Percentiles rank a stretch among this genome's conserved stretches.
Conservation (phyloP, 371 early-diverging fungal species). For the Apophysomyces sp. region DNA sequence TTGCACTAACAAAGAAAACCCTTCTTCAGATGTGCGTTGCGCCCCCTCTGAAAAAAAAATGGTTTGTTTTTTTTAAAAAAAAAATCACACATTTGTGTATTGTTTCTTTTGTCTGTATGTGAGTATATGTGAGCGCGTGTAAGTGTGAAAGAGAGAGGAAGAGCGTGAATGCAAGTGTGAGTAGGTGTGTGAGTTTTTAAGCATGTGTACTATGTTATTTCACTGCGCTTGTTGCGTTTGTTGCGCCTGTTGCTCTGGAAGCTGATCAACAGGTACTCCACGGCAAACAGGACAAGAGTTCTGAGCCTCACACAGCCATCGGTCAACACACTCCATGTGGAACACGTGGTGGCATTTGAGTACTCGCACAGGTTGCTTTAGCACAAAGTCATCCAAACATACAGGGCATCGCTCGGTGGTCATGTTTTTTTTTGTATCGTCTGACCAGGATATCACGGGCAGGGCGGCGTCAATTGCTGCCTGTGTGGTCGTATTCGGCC, state of each 20-base stretch:
- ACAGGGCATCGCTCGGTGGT: slow-evolving; percentile 44
- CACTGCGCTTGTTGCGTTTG: neutral
- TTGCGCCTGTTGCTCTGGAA: neutral
- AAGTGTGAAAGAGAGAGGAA: too few species aligned
- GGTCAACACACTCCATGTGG: slow-evolving; percentile 85
- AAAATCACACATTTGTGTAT: too few species aligned
- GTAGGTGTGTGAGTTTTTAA: neutral
- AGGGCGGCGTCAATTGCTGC: slow-evolving; percentile 45
- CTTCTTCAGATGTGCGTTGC: too few species aligned
- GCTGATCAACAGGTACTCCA: slow-evolving; percentile 35
- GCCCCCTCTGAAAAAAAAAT: too few species aligned
- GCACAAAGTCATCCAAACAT: slow-evolving; percentile 70
- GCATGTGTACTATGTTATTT: neutral
- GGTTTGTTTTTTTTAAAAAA: too few species aligned
- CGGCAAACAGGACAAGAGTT: slow-evolving; percentile 51
- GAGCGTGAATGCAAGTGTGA: neutral
- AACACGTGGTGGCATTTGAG: slow-evolving; percentile 81
- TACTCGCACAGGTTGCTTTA: slow-evolving; percentile 63
- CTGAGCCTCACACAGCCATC: slow-evolving; percentile 64
- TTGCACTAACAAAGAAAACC: too few species aligned
- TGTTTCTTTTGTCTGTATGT: too few species aligned
- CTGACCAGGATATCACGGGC: slow-evolving; percentile 36
- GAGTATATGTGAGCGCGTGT: too few species aligned
- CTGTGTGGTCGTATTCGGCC: slow-evolving; percentile 55
- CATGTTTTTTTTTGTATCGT: slow-evolving; percentile 23